phyloP scores from a whole-genome alignment of 2,329 filamentous ascomycete species.

The Alternaria incomplexa region DNA sequence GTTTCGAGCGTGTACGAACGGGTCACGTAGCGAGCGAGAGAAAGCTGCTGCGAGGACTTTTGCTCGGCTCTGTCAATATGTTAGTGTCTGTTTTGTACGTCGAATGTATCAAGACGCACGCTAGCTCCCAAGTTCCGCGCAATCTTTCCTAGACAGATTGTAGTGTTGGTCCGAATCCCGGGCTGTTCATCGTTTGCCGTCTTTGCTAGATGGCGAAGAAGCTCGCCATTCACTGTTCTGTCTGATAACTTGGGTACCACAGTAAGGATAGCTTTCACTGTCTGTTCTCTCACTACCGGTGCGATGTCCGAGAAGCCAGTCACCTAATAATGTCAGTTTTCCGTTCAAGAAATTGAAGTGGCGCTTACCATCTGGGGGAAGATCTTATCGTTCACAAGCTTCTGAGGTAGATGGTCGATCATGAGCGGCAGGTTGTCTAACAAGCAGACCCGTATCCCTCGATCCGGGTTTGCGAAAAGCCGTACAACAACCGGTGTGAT shows the following conservation, averaged over 20 bases:
- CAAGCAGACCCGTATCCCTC: constrained; percentile 88
- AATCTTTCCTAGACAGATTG: constrained; percentile 95
- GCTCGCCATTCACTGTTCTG: constrained; percentile 88
- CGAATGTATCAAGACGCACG: constrained; percentile 43
- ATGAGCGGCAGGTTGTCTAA: constrained; percentile 87
- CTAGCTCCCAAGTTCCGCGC: constrained; percentile 80
- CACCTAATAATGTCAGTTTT: constrained; percentile 60
- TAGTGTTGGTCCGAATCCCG: constrained; percentile 96
- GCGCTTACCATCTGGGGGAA: constrained; percentile 82
- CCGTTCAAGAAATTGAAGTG: not conserved
- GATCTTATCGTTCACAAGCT: constrained; percentile 92
- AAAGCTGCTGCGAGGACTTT: constrained; percentile 96
- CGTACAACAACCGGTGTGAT: constrained; percentile 87
- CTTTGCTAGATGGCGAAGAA: constrained; percentile 88
- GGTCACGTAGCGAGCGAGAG: constrained; percentile 84
- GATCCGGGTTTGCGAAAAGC: constrained; percentile 87
- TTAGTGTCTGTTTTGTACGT: constrained; percentile 11
- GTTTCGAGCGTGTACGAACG: constrained; percentile 92
- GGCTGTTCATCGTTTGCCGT: constrained; percentile 98
- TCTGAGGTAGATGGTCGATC: constrained; percentile 88
- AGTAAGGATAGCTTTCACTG: constrained; percentile 88
- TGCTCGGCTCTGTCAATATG: constrained; percentile 66
- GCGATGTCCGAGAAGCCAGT: constrained; percentile 93
- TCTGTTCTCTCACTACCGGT: constrained; percentile 92
- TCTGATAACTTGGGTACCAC: constrained; percentile 91